Percentiles rank a stretch among this genome's conserved stretches.
These are phyloP conservation scores for Penicillium canariense DNA, from an alignment of 495 filamentous ascomycete genomes.

Conservation along the genomic window DNA sequence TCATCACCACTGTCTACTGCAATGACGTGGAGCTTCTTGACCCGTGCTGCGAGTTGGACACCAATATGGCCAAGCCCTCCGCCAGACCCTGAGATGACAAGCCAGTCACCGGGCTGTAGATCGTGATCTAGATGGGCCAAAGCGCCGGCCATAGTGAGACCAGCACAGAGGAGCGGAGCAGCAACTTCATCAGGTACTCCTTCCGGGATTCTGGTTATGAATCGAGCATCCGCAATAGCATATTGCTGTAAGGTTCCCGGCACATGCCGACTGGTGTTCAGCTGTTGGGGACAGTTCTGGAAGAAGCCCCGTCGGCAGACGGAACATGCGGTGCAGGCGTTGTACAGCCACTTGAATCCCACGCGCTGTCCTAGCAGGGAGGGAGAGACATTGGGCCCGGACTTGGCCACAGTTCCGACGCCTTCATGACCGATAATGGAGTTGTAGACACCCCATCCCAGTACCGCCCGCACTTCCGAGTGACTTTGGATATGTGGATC, in stretches of 20 bases:
- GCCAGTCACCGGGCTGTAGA: constrained; percentile 27
- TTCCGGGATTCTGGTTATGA: constrained; percentile 29
- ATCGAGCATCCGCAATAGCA: constrained; percentile 29
- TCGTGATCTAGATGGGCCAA: constrained; percentile 23
- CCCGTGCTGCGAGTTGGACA: constrained; percentile 31
- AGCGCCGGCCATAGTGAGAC: constrained; percentile 32
- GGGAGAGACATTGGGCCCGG: constrained; percentile 20
- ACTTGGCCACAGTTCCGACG: constrained; percentile 29
- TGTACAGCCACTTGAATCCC: constrained; percentile 41
- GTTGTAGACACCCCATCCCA: constrained; percentile 24
- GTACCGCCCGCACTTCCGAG: constrained; percentile 28
- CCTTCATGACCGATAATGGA: constrained; percentile 40
- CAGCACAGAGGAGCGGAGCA: constrained; percentile 37
- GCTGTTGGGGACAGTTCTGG: constrained; percentile 33
- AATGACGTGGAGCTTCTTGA: constrained; percentile 32
- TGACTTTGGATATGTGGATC: constrained; percentile 7
- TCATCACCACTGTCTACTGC: constrained; percentile 32
- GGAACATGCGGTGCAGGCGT: constrained; percentile 37
- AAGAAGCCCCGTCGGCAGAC: constrained; percentile 27
- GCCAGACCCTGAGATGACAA: constrained; percentile 36
- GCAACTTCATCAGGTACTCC: constrained; percentile 27
- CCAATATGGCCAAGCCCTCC: constrained; percentile 39
- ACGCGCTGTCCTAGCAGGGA: constrained; percentile 29
- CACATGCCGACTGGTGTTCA: constrained; percentile 33
- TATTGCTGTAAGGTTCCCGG: constrained; percentile 44